A percentile compares a stretch with the other conserved stretches of the same genome.
These are phyloP conservation scores for Aspergillus ustus DNA, from an alignment of 2,329 filamentous ascomycete genomes.

Conservation along the genomic window DNA sequence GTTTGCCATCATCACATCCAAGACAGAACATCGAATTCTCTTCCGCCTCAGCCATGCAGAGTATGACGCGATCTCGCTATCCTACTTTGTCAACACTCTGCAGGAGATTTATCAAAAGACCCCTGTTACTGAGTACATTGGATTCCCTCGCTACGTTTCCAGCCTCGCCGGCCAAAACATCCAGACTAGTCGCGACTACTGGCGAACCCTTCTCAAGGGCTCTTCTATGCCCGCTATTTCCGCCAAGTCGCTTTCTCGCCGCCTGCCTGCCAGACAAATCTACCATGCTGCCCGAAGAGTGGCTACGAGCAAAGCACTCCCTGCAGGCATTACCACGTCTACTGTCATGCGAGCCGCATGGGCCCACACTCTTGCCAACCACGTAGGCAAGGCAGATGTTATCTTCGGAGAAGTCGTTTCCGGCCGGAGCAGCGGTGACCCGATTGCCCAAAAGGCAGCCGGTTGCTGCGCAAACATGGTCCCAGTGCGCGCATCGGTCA, in stretches of 20 bases:
- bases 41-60: slow-evolving; percentile 12
- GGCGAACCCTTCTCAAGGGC: slow-evolving; percentile 7
- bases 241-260: neutral
- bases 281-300: slow-evolving; percentile 5
- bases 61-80: slow-evolving; percentile 10
- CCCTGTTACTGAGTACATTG: neutral
- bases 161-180: neutral
- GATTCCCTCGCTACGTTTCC: neutral
- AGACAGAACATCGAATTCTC: neutral
- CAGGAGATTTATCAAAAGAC: slow-evolving; percentile 2
- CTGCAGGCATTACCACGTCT: slow-evolving; percentile 3
- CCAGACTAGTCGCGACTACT: slow-evolving; percentile 1
- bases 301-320: neutral
- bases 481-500: slow-evolving; percentile 11
- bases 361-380: slow-evolving; percentile 1
- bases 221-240: slow-evolving; percentile 4
- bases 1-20: slow-evolving; percentile 5
- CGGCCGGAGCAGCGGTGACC: slow-evolving; percentile 15
- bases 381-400: slow-evolving; percentile 7
- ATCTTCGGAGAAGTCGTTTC: slow-evolving; percentile 17
- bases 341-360: slow-evolving; percentile 17
- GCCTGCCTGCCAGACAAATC: slow-evolving; percentile 2
- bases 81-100: slow-evolving; percentile 10
- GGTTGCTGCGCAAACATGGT: slow-evolving; percentile 16
- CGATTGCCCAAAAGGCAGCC: slow-evolving; percentile 7